A percentile compares a stretch with the other conserved stretches of the same genome.
These are phyloP conservation scores for Mucor indicus DNA, from an alignment of 371 early-diverging fungal species.

Conservation along the genomic window DNA sequence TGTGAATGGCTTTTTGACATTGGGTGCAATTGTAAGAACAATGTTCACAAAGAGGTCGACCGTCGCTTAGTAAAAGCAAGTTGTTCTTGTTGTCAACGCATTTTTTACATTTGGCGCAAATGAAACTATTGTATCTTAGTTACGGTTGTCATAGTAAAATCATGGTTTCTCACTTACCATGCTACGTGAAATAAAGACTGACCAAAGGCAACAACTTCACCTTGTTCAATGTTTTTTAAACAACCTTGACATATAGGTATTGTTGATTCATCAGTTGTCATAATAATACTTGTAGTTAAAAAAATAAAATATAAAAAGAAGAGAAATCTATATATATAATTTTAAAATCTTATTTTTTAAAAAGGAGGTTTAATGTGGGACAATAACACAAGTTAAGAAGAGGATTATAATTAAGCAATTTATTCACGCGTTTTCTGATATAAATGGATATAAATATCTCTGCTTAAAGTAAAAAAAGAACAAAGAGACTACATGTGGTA, in stretches of 20 bases:
- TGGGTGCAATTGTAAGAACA: conserved; percentile 81
- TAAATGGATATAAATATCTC: too few relatives aligned
- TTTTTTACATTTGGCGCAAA: conserved; percentile 72
- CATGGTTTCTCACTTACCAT: conserved; percentile 48
- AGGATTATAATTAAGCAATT: too few relatives aligned
- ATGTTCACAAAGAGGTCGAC: conserved; percentile 79
- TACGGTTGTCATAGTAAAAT: too few relatives aligned
- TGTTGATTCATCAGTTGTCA: conserved; percentile 11
- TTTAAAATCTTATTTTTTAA: too few relatives aligned
- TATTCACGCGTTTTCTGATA: too few relatives aligned
- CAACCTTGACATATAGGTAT: conserved; percentile 63
- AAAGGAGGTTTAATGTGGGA: too few relatives aligned
- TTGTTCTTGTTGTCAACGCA: conserved; percentile 73
- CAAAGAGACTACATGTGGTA: too few relatives aligned
- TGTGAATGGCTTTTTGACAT: conserved; percentile 74
- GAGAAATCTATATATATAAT: too few relatives aligned
- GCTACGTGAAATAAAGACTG: conserved; percentile 80
- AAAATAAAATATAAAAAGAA: conserved; percentile 1
- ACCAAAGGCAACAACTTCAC: conserved; percentile 78
- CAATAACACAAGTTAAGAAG: too few relatives aligned
- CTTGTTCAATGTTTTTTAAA: conserved; percentile 65
- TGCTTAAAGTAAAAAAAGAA: too few relatives aligned
- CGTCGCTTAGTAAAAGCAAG: conserved; percentile 72
- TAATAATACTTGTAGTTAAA: neutral
- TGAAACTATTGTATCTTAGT: conserved; percentile 68